These are phyloP conservation scores for Baorangia bicolor DNA, from an alignment of 768 basidiomycete species.

Conservation along the genomic window DNA sequence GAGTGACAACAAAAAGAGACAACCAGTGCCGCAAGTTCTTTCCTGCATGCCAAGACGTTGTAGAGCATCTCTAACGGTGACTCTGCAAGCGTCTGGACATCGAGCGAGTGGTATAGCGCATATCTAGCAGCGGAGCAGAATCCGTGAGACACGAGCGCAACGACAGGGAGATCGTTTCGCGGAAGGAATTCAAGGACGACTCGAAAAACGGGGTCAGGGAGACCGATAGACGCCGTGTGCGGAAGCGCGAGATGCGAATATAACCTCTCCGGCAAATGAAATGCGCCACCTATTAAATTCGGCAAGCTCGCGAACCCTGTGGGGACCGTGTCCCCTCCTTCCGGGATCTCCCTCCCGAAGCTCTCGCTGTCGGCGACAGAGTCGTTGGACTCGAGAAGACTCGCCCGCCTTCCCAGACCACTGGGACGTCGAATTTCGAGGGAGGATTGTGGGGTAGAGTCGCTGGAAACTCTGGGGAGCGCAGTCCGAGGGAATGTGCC, in stretches of 20 bases:
- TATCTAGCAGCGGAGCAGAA: slow-evolving; percentile 24
- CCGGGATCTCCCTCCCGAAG: not conserved
- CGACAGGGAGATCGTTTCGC: slow-evolving; percentile 12
- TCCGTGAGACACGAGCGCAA: slow-evolving; percentile 25
- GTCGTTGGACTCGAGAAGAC: slow-evolving; percentile 19
- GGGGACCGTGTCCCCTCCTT: not conserved
- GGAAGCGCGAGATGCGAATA: not conserved
- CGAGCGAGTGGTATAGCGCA: slow-evolving; percentile 22
- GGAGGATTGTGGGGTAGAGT: slow-evolving; percentile 22
- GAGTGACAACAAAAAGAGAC: slow-evolving; percentile 23
- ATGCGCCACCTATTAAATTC: slow-evolving; percentile 16
- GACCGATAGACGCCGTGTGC: not conserved
- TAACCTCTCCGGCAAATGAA: not conserved
- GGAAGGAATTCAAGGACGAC: slow-evolving; percentile 23
- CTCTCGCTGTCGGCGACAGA: slow-evolving; percentile 12
- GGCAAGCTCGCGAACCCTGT: slow-evolving; percentile 19
- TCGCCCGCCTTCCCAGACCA: slow-evolving; percentile 32
- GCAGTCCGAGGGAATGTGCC: slow-evolving; percentile 8
- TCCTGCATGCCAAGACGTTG: slow-evolving; percentile 16
- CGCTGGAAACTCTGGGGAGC: slow-evolving; percentile 25
- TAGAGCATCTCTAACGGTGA: slow-evolving; percentile 18
- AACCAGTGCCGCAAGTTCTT: slow-evolving; percentile 25
- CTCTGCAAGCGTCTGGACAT: slow-evolving; percentile 16
- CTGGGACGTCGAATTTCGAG: slow-evolving; percentile 35
- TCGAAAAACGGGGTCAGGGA: slow-evolving; percentile 22